Evolutionary conservation across 1,284 basidiomycete species (phyloP).

Genomic region (Pisolithus thermaeus): DNA sequence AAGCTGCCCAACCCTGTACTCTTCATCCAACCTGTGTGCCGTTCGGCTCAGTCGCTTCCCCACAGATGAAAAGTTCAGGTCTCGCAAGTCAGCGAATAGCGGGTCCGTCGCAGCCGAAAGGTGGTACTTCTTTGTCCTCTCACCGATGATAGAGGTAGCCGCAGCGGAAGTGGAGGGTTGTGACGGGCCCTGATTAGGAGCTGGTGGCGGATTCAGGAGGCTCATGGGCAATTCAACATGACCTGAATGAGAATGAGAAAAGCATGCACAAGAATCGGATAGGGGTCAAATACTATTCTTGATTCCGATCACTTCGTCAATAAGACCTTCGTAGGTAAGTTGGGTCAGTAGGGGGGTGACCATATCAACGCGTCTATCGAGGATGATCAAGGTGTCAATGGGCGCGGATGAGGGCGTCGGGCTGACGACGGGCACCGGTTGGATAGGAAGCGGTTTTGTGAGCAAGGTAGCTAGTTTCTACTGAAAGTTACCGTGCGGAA

Average conservation of each 20-base stretch:
- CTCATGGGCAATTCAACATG: constrained; percentile 88
- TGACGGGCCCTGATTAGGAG: constrained; percentile 34
- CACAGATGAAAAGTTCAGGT: constrained; percentile 93
- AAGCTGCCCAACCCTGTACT: constrained; percentile 67
- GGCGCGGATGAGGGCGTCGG: constrained; percentile 41
- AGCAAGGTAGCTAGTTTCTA: constrained; percentile 78
- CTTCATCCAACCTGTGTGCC: constrained; percentile 83
- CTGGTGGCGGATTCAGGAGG: constrained; percentile 54
- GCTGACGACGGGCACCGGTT: constrained; percentile 24
- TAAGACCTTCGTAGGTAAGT: constrained; percentile 92
- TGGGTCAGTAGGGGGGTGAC: constrained; percentile 95
- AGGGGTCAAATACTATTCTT: constrained; percentile 64
- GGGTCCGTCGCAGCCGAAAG: constrained; percentile 74
- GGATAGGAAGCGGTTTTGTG: constrained; percentile 49
- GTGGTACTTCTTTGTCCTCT: constrained; percentile 85
- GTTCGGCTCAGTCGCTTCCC: constrained; percentile 79
- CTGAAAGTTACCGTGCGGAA: constrained; percentile 8
- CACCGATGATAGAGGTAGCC: constrained; percentile 52
- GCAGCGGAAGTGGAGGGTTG: constrained; percentile 40
- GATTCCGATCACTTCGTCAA: constrained; percentile 93
- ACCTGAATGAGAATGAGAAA: constrained; percentile 41
- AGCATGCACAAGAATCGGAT: constrained; percentile 1
- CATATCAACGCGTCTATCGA: constrained; percentile 94
- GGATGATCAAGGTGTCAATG: constrained; percentile 84
- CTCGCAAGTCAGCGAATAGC: constrained; percentile 81